Evolutionary conservation across 805 yeast genomes (phyloP), one percentile per base, ranked within the genome.

Genomic region (Saccharomyces kudriavzevii): DNA sequence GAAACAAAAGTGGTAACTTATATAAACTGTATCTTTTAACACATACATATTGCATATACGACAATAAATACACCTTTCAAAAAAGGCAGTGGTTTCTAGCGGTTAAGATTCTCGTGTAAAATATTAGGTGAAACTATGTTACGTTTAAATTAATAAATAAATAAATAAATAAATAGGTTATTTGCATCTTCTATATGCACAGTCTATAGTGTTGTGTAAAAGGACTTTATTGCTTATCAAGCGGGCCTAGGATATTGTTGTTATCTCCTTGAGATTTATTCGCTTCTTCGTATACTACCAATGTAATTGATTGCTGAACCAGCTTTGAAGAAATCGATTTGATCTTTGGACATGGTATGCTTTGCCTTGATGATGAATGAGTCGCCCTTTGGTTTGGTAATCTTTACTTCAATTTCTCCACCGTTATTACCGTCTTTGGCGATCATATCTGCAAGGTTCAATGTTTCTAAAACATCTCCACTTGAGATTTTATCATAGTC

Each of bases 271-370:
- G 6, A 24, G 28, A 20, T 49, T 55, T 31, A 27, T 47, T 53
- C 26, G 29, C 31, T 56, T 65, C 73, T 73, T 57, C 74, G 73
- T 68, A 74, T 70, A 62, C 81, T 78, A 60, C 95, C 92, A 68
- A 94, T 94, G 73, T 82, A 82, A 73, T 94, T 94, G 67, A 94
- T 90, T 30, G 99, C 99, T 52, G 96, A 87, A 52, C 99, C 99
- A 40, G 97, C 97, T 71, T 84, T 90, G 82, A 94, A 94, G 75
- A 92, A 94, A 59, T 87, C 95, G 52, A 94, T 77, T 77, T 94
- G 99, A 72, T 94, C 99, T 69, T 82, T 82, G 22, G 97, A 90
- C 98, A 94, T 91, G 49, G 98, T 92, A 73, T 94, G 99, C 72
- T 84, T 90, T 63, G 94, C 81, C 60, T 80, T 77, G 58, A 94